Evolutionary conservation across 106 monocot genomes (phyloP).

Genomic region (Alisma plantagoaquatica): DNA sequence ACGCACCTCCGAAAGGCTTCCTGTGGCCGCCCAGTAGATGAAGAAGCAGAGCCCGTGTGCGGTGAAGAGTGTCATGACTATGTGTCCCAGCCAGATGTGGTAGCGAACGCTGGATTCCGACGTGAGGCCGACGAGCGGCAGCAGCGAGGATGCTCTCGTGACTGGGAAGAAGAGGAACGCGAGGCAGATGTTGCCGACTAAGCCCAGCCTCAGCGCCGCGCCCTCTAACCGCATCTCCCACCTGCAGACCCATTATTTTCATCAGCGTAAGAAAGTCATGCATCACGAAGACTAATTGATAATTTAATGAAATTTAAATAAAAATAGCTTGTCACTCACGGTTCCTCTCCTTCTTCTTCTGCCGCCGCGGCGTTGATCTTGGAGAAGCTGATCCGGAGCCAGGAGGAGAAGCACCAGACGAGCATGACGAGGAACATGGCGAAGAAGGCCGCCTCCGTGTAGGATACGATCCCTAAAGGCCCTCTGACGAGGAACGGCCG

Average conservation of each 20-base stretch:
- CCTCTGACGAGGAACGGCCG: too few species aligned
- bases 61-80: constrained; percentile 39
- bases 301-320: too few species aligned
- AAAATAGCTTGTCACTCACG: too few species aligned
- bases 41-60: constrained; percentile 39
- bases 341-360: not conserved
- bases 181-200: constrained; percentile 30
- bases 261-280: too few species aligned
- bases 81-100: constrained; percentile 67
- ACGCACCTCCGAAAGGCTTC: constrained; percentile 26
- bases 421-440: not conserved
- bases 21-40: constrained; percentile 34
- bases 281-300: too few species aligned
- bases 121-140: constrained; percentile 55
- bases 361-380: constrained; percentile 2
- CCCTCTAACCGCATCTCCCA: constrained; percentile 28
- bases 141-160: constrained; percentile 36
- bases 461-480: constrained; percentile 1
- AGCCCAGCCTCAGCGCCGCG: constrained; percentile 20
- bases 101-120: constrained; percentile 66
- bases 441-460: not conserved
- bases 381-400: constrained; percentile 9
- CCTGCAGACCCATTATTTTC: constrained; percentile 8
- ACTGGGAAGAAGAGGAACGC: constrained; percentile 82
- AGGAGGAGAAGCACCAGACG: constrained; percentile 17